Conservation (phyloP, 2,329 filamentous ascomycete species). For the Aspergillus sp. region DNA sequence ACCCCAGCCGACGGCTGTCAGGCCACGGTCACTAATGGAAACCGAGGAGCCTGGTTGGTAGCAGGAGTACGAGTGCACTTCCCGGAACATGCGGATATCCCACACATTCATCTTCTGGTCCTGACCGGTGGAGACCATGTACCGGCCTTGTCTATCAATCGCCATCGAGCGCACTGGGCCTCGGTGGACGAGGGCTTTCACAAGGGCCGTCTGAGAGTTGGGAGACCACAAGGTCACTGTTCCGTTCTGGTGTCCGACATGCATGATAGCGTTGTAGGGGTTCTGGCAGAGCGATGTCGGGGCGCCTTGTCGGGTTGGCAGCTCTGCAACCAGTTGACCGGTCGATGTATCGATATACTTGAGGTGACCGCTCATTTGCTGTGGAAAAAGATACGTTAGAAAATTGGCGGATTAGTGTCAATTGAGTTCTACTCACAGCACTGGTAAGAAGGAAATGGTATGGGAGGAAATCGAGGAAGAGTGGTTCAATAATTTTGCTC, state of each 20-base stretch:
- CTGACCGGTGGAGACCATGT: constrained; percentile 92
- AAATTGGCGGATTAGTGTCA: not conserved
- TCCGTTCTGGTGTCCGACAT: constrained; percentile 92
- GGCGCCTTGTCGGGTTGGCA: constrained; percentile 77
- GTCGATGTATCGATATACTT: constrained; percentile 96
- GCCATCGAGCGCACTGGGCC: constrained; percentile 83
- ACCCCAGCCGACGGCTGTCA: constrained; percentile 87
- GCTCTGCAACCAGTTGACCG: constrained; percentile 79
- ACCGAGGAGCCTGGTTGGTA: constrained; percentile 77
- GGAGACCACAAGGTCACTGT: constrained; percentile 95
- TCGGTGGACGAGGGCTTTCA: constrained; percentile 84
- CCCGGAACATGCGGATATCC: constrained; percentile 91
- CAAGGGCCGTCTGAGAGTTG: constrained; percentile 77
- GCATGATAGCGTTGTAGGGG: constrained; percentile 84
- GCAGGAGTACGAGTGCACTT: constrained; percentile 85
- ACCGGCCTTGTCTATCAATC: constrained; percentile 82
- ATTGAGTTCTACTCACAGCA: constrained; percentile 52
- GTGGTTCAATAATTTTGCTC: constrained; percentile 83
- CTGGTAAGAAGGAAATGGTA: constrained; percentile 94
- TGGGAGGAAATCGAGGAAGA: constrained; percentile 90
- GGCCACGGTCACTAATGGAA: constrained; percentile 79
- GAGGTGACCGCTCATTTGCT: constrained; percentile 73
- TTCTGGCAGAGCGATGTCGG: constrained; percentile 84
- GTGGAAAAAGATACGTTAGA: constrained; percentile 15
- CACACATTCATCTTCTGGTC: constrained; percentile 90